Percentiles rank a stretch among this genome's conserved stretches.
These are phyloP conservation scores for Hygrophoropsis aurantiaca DNA, from an alignment of 768 basidiomycete genomes.

Conservation along the genomic window DNA sequence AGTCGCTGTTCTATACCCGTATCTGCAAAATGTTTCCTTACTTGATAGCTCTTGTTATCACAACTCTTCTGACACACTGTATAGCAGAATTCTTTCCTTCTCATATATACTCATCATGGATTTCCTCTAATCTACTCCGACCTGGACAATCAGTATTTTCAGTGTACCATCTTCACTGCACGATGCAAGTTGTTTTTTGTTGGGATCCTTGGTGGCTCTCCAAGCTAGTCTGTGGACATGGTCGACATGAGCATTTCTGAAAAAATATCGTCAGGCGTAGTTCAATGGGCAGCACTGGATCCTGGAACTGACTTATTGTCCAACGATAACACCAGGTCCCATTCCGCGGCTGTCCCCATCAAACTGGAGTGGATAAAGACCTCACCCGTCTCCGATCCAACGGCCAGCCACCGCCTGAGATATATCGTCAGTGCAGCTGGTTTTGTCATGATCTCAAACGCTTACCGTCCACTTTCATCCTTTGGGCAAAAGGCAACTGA, in stretches of 20 bases:
- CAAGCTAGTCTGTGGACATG: conserved; percentile 83
- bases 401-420: conserved; percentile 59
- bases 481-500: conserved; percentile 66
- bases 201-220: conserved; percentile 46
- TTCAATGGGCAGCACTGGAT: conserved; percentile 7
- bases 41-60: conserved; percentile 41
- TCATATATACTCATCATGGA: conserved; percentile 8
- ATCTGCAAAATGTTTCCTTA: conserved; percentile 71
- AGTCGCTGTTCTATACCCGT: conserved; percentile 72
- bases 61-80: conserved; percentile 59
- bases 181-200: conserved; percentile 65
- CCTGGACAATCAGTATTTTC: conserved; percentile 67
- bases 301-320: conserved; percentile 46
- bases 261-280: conserved; percentile 1
- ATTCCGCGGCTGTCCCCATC: conserved; percentile 32
- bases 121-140: conserved; percentile 46
- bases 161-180: conserved; percentile 94
- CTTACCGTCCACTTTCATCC: conserved; percentile 42
- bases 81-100: conserved; percentile 49
- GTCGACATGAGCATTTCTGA: conserved; percentile 70
- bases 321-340: conserved; percentile 48
- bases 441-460: background rate
- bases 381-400: conserved; percentile 83
- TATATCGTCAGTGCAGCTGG: background rate
- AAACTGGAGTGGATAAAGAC: conserved; percentile 60